A percentile compares a stretch with the other conserved stretches of the same genome.
Evolutionary conservation across 2,329 filamentous ascomycete species (phyloP).

Genomic region (Colletotrichum theobromicola): DNA sequence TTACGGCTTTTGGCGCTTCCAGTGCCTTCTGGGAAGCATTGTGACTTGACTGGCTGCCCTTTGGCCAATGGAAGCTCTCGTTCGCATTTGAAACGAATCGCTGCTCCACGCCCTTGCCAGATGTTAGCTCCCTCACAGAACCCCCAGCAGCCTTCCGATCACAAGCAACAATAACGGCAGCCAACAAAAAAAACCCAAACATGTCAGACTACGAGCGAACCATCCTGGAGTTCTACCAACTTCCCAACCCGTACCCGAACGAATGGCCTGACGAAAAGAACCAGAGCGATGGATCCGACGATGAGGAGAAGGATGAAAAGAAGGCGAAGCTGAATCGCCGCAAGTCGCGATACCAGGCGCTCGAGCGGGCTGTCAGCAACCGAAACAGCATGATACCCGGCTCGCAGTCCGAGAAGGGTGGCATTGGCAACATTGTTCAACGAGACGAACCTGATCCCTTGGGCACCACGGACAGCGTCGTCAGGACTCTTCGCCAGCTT

Average conservation of each 20-base stretch:
- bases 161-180: not conserved
- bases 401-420: constrained; percentile 68
- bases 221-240: constrained; percentile 88
- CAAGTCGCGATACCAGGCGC: constrained; percentile 82
- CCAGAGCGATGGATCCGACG: constrained; percentile 70
- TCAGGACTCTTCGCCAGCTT: constrained; percentile 76
- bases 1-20: not conserved
- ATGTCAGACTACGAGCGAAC: constrained; percentile 71
- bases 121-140: constrained; percentile 1
- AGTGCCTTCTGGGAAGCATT: not conserved
- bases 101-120: not conserved
- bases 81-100: not conserved
- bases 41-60: not conserved
- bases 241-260: constrained; percentile 77
- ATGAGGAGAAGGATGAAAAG: constrained; percentile 52
- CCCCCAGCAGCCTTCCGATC: not conserved
- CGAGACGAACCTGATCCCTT: constrained; percentile 93
- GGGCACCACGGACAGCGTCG: constrained; percentile 86
- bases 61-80: not conserved
- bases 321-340: constrained; percentile 61
- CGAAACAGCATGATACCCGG: constrained; percentile 70
- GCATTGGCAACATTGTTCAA: constrained; percentile 79
- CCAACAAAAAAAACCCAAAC: not conserved
- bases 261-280: constrained; percentile 89
- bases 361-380: constrained; percentile 77